phyloP scores from a whole-genome alignment of 495 filamentous ascomycete genomes.

The Penicillium turbatum region DNA sequence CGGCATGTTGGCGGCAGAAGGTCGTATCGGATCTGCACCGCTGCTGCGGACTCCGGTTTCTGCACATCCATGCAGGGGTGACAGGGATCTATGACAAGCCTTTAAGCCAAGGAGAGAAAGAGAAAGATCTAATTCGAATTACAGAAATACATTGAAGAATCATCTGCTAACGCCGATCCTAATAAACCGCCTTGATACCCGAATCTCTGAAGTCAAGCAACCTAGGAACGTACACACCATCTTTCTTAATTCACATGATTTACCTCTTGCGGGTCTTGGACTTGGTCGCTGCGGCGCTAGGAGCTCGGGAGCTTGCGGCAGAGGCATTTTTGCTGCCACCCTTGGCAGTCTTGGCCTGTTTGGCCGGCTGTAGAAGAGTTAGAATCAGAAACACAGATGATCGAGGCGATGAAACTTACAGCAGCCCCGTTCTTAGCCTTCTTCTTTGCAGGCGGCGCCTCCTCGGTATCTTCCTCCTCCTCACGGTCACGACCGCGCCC shows the following conservation, averaged over 20 bases:
- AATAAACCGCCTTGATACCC: slow-evolving; percentile 5
- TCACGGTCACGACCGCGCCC: slow-evolving; percentile 67
- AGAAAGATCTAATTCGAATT: slow-evolving; percentile 19
- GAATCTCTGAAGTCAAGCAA: slow-evolving; percentile 10
- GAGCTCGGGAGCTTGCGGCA: slow-evolving; percentile 51
- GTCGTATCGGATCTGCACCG: slow-evolving; percentile 22
- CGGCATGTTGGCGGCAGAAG: background rate
- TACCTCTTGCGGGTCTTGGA: slow-evolving; percentile 48
- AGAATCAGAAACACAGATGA: slow-evolving; percentile 1
- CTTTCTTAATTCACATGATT: slow-evolving; percentile 10
- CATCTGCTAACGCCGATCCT: slow-evolving; percentile 25
- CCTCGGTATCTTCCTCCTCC: slow-evolving; percentile 69
- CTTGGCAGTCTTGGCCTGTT: slow-evolving; percentile 57
- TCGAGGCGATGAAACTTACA: slow-evolving; percentile 37
- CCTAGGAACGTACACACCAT: slow-evolving; percentile 12
- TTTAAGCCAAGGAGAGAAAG: slow-evolving; percentile 2
- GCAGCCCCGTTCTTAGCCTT: slow-evolving; percentile 80
- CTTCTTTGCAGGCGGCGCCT: slow-evolving; percentile 85
- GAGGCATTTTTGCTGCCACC: slow-evolving; percentile 50
- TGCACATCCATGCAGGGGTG: background rate
- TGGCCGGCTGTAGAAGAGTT: slow-evolving; percentile 44
- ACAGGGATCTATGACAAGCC: slow-evolving; percentile 15
- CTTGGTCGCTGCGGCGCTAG: slow-evolving; percentile 49
- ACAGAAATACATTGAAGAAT: slow-evolving; percentile 17
- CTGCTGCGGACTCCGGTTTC: slow-evolving; percentile 5